Evolutionary conservation across 192 early-diverging fungal genomes (phyloP), one percentile per base, ranked within the genome.

Genomic region (Backusella tuberculispora): DNA sequence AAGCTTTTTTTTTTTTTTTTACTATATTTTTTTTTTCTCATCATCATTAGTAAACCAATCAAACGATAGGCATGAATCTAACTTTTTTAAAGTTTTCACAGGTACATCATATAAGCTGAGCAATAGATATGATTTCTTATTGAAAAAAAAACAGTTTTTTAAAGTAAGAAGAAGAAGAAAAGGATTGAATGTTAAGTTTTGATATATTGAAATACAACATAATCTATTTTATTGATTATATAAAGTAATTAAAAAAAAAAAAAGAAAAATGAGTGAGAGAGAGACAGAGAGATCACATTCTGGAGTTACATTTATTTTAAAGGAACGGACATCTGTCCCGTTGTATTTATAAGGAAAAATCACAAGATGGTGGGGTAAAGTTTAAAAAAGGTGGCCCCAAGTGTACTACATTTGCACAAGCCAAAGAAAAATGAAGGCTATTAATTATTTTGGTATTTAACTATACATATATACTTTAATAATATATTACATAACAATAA

Each of bases 71-170:
- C 53, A 56, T 56, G 53, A 56, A 56, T 56, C 10, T 56, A 4
- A 56, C 53, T 56, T 56, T 56, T 34, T 56, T 56, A 56, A 56
- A 56, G 53, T 56, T 56, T 56, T 56, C 53, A 56, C 53, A 56
- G 53, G 53, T 56, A 56, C 53, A 56, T 14, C 24, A 19, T 24
- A 56, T 19, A 50, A 56, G 53, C 53, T 56, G 53, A 56, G 53
- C 53, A 56, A 6, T 2, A 50, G 12, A 50, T 50, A 14, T 50
- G 19, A 14, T 2, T 48, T 17, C 15, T 5, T 48, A 6, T 17
- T 48, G 12, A 19, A 13, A 47, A 13, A n/a, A n/a, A n/a, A 2
- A 34, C 29, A 34, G 0, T 1, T 34, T 34, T 34, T 34, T 34
- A 34, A 34, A 34, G 0, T 34, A 34, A 34, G 2, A 34, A 34